These are phyloP conservation scores for Athelia psychrophila DNA, from an alignment of 1,284 basidiomycete species.

Conservation along the genomic window DNA sequence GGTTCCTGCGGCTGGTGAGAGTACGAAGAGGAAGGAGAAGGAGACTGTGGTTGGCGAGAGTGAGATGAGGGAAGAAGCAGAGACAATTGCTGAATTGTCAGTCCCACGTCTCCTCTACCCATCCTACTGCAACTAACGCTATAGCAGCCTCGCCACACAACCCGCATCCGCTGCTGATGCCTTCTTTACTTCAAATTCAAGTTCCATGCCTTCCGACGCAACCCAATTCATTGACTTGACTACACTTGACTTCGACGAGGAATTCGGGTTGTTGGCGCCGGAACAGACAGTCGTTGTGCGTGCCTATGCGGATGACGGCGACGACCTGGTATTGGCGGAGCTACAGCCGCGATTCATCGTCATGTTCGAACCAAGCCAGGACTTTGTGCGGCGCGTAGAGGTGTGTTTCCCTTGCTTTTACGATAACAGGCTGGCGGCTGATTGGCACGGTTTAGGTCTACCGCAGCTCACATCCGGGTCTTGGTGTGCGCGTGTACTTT, in stretches of 20 bases:
- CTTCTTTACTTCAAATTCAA: not conserved
- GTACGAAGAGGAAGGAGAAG: slow-evolving; percentile 16
- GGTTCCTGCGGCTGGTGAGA: slow-evolving; percentile 32
- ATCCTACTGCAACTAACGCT: not conserved
- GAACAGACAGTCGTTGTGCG: slow-evolving; percentile 86
- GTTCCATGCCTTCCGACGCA: slow-evolving; percentile 5
- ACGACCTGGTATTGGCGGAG: slow-evolving; percentile 88
- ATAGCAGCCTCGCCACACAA: slow-evolving; percentile 16
- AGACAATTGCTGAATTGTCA: slow-evolving; percentile 59
- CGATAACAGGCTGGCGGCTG: slow-evolving; percentile 1
- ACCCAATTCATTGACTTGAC: slow-evolving; percentile 25
- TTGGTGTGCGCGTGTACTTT: slow-evolving; percentile 92
- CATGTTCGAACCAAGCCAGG: slow-evolving; percentile 93
- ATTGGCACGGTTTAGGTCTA: slow-evolving; percentile 65
- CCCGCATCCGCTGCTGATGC: slow-evolving; percentile 4
- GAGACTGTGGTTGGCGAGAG: slow-evolving; percentile 31
- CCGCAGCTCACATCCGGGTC: slow-evolving; percentile 74
- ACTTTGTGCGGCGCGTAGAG: slow-evolving; percentile 92
- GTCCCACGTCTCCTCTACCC: slow-evolving; percentile 20
- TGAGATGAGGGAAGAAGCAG: slow-evolving; percentile 50
- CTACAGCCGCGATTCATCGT: slow-evolving; percentile 90
- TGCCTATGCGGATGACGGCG: slow-evolving; percentile 89
- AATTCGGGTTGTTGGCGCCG: slow-evolving; percentile 81
- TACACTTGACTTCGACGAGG: slow-evolving; percentile 45
- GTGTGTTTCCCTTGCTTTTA: slow-evolving; percentile 36